Conservation (phyloP, 306 rosid genomes). For the Cicer judaicum region DNA sequence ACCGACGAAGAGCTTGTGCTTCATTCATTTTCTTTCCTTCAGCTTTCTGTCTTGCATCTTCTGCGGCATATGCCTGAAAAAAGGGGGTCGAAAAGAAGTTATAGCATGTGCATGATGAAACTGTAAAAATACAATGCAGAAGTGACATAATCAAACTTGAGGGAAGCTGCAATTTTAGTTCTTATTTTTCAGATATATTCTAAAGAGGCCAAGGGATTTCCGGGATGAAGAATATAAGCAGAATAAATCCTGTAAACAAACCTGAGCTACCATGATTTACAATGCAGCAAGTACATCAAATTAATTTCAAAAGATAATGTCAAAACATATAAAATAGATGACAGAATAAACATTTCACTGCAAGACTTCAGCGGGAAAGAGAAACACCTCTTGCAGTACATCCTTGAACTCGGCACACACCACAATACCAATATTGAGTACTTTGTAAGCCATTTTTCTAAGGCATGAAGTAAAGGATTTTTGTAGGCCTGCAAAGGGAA, state of each 20-base stretch:
- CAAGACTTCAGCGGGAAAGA: not conserved
- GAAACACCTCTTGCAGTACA: constrained; percentile 71
- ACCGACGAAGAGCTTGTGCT: constrained; percentile 68
- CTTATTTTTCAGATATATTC: constrained; percentile 19
- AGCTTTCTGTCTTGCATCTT: constrained; percentile 67
- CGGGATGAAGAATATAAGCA: constrained; percentile 10
- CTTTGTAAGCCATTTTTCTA: constrained; percentile 91
- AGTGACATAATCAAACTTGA: constrained; percentile 1
- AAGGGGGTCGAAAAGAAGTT: constrained; percentile 30
- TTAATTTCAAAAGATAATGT: constrained; percentile 18
- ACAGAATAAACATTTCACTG: constrained; percentile 33
- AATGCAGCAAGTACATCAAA: not conserved
- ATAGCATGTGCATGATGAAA: constrained; percentile 1
- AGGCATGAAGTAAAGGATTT: constrained; percentile 77
- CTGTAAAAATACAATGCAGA: not conserved
- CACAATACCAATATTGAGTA: too few relatives aligned
- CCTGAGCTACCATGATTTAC: constrained; percentile 7
- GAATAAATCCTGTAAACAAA: constrained; percentile 12
- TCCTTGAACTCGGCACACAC: constrained; percentile 90
- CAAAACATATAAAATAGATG: constrained; percentile 18
- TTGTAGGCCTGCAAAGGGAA: constrained; percentile 76
- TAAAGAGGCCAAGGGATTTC: constrained; percentile 23
- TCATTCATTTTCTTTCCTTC: constrained; percentile 78
- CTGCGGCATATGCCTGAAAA: constrained; percentile 77
- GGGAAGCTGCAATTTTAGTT: constrained; percentile 26